phyloP scores from a whole-genome alignment of 1,284 basidiomycete genomes.

The Austroboletus niveus region DNA sequence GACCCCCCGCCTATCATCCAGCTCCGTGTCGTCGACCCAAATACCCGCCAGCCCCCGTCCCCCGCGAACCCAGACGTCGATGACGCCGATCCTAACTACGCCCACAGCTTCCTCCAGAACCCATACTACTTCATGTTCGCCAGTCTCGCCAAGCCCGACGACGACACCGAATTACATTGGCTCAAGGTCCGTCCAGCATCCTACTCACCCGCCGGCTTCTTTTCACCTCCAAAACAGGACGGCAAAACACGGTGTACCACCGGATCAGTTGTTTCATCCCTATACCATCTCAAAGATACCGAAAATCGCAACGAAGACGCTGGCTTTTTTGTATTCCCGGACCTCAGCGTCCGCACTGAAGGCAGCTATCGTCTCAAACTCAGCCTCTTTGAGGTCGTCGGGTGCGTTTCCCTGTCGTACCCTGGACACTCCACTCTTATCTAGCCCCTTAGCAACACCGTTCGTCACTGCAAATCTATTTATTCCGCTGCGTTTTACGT shows the following conservation, averaged over 20 bases:
- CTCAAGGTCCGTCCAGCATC: slow-evolving; percentile 59
- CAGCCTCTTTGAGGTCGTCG: slow-evolving; percentile 90
- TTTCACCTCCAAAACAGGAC: slow-evolving; percentile 46
- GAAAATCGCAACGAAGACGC: slow-evolving; percentile 82
- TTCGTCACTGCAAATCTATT: slow-evolving; percentile 86
- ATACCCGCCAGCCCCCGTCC: slow-evolving; percentile 38
- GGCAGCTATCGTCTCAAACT: slow-evolving; percentile 86
- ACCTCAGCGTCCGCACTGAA: slow-evolving; percentile 86
- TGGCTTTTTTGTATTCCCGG: slow-evolving; percentile 90
- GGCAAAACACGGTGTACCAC: slow-evolving; percentile 89
- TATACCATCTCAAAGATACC: slow-evolving; percentile 95
- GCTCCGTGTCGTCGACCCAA: slow-evolving; percentile 79
- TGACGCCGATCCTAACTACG: slow-evolving; percentile 35
- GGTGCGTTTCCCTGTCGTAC: slow-evolving; percentile 47
- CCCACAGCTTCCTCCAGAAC: slow-evolving; percentile 71
- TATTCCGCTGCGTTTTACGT: slow-evolving; percentile 87
- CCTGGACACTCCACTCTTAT: slow-evolving; percentile 4
- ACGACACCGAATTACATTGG: slow-evolving; percentile 91
- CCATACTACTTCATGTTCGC: slow-evolving; percentile 97
- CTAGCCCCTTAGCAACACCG: slow-evolving; percentile 56
- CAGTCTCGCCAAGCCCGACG: slow-evolving; percentile 81
- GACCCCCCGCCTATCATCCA: slow-evolving; percentile 98
- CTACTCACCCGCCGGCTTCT: background rate
- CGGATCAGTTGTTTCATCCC: slow-evolving; percentile 84
- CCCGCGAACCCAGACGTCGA: slow-evolving; percentile 27